Conservation (phyloP, 2,329 filamentous ascomycete species). For the Blastomyces parvus region DNA sequence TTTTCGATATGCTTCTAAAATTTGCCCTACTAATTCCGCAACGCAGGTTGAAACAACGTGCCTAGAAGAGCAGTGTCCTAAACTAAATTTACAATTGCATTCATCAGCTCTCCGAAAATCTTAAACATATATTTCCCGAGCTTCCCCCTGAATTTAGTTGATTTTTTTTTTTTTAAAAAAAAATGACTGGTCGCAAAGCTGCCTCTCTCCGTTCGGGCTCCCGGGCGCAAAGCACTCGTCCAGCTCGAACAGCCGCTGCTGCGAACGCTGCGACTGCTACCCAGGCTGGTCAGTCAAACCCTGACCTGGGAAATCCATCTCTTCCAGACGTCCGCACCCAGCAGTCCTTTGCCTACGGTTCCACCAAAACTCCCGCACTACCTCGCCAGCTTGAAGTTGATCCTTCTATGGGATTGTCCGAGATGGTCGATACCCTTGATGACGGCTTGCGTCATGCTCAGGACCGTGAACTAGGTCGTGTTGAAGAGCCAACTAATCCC, state of each 20-base stretch:
- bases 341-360: conserved; percentile 35
- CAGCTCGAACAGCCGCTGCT: not conserved
- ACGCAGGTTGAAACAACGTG: not conserved
- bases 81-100: not conserved
- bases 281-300: conserved; percentile 6
- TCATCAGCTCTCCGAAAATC: not conserved
- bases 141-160: not conserved
- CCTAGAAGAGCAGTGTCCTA: not conserved
- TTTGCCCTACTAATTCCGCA: not conserved
- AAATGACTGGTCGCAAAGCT: conserved; percentile 1
- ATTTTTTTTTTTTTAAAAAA: not conserved
- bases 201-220: conserved; percentile 1
- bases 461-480: conserved; percentile 20
- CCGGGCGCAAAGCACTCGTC: not conserved
- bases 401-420: conserved; percentile 22
- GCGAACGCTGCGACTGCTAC: conserved; percentile 1
- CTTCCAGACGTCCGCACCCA: conserved; percentile 32
- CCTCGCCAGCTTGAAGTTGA: conserved; percentile 27
- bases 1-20: not conserved
- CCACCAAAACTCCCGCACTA: conserved; percentile 27
- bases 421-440: conserved; percentile 30
- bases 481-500: conserved; percentile 13
- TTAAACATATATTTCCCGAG: not conserved
- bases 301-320: conserved; percentile 21
- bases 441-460: conserved; percentile 21